Evolutionary conservation across 164 flowering plant genomes (phyloP), one percentile per base, ranked within the genome.

Genomic region (grape (Vitis vinifera)): DNA sequence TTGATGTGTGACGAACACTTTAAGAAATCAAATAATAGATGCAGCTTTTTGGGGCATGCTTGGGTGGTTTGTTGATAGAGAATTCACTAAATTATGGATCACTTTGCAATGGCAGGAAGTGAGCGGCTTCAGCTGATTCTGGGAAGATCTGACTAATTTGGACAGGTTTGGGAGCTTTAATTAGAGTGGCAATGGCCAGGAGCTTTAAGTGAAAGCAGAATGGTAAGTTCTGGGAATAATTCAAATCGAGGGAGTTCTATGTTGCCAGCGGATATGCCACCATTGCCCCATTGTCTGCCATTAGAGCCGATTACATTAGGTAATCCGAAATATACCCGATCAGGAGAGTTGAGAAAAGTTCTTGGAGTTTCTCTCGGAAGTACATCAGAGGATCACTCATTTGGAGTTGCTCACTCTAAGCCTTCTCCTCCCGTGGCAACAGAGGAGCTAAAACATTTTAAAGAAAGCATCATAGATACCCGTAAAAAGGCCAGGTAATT

Each of bases 381-480:
- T 51, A 51, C 66, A 37, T 19, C 68, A 3, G 78, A 75, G 60
- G 81, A 75, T 4, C 75, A 74, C 60, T 68, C 84, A 73, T 75
- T 75, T 73, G 78, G 75, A 60, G 78, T 63, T 77, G 30, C 77
- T 50, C 85, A 81, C 71, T 56, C 76, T 4, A 90, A 82, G 73
- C 70, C 81, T 70, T 65, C 79, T 37, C 72, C 87, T 63, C 81
- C 82, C 3, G 74, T 78, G 56, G 79, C 82, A 58, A 55, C 74
- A 8, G 91, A 87, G 71, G 95, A 90, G 51, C 76, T 90, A 10
- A 88, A 84, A 72, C 82, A 82, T 67, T 77, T 80, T 55, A 87
- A 83, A 79, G 83, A 82, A 57, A 82, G 84, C 72, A 72, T 87
- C 37, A 76, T 69, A 63, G 90, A 85, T 60, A 51, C 81, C 16